These are phyloP conservation scores for Leucoagaricus sp. DNA, from an alignment of 1,284 basidiomycete genomes.

Conservation along the genomic window DNA sequence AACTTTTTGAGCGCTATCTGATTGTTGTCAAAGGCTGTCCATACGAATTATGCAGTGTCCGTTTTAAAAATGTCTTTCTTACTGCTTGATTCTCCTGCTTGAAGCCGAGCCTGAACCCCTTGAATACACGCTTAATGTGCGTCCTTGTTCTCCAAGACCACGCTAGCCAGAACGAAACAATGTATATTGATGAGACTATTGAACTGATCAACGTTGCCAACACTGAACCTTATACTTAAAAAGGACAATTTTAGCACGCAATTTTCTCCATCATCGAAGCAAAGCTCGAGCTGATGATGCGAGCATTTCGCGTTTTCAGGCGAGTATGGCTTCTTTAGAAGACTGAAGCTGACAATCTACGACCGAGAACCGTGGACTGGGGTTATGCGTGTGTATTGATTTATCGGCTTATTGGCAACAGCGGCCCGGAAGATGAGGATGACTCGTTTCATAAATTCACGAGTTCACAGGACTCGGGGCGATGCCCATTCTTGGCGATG, in stretches of 20 bases:
- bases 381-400: not conserved
- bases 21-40: conserved; percentile 16
- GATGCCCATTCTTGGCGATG: not conserved
- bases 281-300: conserved; percentile 6
- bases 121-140: not conserved
- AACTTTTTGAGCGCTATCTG: conserved; percentile 9
- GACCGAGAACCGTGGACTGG: not conserved
- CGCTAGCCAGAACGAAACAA: not conserved
- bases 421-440: conserved; percentile 1
- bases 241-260: conserved; percentile 8
- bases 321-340: not conserved
- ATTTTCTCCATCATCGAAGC: conserved; percentile 10
- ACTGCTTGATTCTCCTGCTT: no score
- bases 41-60: not conserved
- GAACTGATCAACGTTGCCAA: conserved; percentile 3
- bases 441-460: conserved; percentile 5
- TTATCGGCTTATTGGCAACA: conserved; percentile 1
- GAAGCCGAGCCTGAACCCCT: not conserved
- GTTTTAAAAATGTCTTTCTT: no score
- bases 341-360: not conserved
- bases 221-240: not conserved
- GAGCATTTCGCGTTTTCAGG: conserved; percentile 8
- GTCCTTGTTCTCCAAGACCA: not conserved
- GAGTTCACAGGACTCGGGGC: not conserved
- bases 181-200: not conserved